phyloP scores from a whole-genome alignment of 108 stramenopile genomes.

The Chaetoceros muelleri region DNA sequence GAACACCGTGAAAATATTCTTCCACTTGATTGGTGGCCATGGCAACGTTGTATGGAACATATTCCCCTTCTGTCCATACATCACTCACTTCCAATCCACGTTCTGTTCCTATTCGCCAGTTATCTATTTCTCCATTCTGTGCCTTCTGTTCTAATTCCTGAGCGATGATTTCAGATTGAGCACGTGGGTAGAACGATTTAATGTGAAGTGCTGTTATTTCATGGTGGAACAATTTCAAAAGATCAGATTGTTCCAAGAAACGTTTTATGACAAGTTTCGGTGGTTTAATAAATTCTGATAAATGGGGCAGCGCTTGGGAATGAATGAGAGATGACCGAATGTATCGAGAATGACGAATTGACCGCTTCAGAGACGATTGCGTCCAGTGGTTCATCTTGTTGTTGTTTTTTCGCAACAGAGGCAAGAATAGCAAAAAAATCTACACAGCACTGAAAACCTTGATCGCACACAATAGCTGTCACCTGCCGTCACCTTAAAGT shows the following conservation, averaged over 20 bases:
- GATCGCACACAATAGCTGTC: too few relatives aligned
- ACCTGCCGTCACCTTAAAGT: too few relatives aligned
- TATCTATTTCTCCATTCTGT: constrained; percentile 19
- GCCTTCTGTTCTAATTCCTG: constrained; percentile 36
- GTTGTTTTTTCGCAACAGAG: too few relatives aligned
- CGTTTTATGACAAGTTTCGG: background rate
- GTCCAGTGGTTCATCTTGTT: too few relatives aligned
- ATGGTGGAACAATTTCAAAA: constrained; percentile 38
- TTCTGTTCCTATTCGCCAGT: constrained; percentile 65
- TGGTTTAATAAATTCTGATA: background rate
- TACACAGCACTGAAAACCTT: too few relatives aligned
- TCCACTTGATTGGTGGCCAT: constrained; percentile 29
- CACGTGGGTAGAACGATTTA: constrained; percentile 39
- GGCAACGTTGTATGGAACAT: constrained; percentile 75
- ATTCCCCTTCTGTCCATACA: constrained; percentile 65
- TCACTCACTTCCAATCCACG: constrained; percentile 70
- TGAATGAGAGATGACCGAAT: too few relatives aligned
- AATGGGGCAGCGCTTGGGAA: background rate
- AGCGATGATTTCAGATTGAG: constrained; percentile 36
- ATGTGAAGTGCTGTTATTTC: constrained; percentile 59
- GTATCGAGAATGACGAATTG: too few relatives aligned
- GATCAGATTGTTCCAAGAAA: constrained; percentile 1
- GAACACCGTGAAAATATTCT: constrained; percentile 57
- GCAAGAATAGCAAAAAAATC: too few relatives aligned
- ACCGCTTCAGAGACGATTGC: too few relatives aligned